Evolutionary conservation across 768 basidiomycete genomes (phyloP).

Genomic region (Tricholoma sp.): DNA sequence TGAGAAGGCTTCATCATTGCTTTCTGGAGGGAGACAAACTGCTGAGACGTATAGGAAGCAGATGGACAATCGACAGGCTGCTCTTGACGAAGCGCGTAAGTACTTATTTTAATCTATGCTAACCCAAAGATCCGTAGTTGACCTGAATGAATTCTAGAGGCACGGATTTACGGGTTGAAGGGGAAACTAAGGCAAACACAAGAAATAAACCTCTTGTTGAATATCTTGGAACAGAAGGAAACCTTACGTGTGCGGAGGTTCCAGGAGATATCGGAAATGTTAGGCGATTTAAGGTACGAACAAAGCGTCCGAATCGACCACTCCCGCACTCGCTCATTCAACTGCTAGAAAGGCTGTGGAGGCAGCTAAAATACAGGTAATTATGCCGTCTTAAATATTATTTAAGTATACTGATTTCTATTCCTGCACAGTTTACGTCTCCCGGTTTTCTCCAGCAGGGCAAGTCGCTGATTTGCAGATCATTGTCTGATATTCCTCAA

Average conservation of each 20-base stretch:
- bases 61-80: slow-evolving; percentile 11
- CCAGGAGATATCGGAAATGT: slow-evolving; percentile 14
- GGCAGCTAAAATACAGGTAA: neutral
- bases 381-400: neutral
- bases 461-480: neutral
- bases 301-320: neutral
- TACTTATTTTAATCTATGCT: neutral
- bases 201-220: slow-evolving; percentile 16
- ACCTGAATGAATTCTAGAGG: slow-evolving; percentile 1
- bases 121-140: neutral
- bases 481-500: neutral
- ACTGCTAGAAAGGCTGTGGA: neutral
- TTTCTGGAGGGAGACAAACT: slow-evolving; percentile 1
- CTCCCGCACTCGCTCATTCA: neutral
- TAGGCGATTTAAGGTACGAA: slow-evolving; percentile 15
- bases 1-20: neutral
- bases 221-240: slow-evolving; percentile 21
- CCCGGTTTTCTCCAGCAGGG: neutral
- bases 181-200: slow-evolving; percentile 9
- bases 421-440: neutral
- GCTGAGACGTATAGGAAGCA: slow-evolving; percentile 1
- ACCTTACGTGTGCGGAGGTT: slow-evolving; percentile 20
- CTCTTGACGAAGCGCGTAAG: slow-evolving; percentile 9
- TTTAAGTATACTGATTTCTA: neutral
- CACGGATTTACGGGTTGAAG: slow-evolving; percentile 1